Evolutionary conservation across 495 filamentous ascomycete genomes (phyloP).

Genomic region (Hypomontagnella monticulosa): DNA sequence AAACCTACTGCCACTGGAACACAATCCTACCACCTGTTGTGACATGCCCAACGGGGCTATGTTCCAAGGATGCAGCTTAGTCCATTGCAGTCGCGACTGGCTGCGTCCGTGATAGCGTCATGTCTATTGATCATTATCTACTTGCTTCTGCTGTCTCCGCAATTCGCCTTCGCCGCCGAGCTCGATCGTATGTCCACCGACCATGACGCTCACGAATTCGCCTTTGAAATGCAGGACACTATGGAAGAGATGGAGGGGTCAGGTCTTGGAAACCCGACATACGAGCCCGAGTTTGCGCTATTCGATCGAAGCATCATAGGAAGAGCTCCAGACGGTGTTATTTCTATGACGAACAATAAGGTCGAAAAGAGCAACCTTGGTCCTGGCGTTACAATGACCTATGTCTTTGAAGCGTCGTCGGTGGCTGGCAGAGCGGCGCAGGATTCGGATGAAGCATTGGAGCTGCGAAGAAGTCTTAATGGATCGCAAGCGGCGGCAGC

Average conservation of each 20-base stretch:
- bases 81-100: slow-evolving; percentile 74
- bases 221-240: slow-evolving; percentile 42
- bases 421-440: slow-evolving; percentile 34
- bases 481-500: slow-evolving; percentile 20
- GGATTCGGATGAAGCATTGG: slow-evolving; percentile 11
- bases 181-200: slow-evolving; percentile 43
- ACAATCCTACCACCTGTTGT: slow-evolving; percentile 23
- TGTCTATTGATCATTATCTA: slow-evolving; percentile 65
- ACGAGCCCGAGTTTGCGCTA: slow-evolving; percentile 67
- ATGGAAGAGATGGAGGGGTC: slow-evolving; percentile 28
- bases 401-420: slow-evolving; percentile 48
- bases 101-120: slow-evolving; percentile 68
- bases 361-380: slow-evolving; percentile 63
- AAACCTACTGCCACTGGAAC: slow-evolving; percentile 20
- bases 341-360: slow-evolving; percentile 70
- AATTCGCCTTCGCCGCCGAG: slow-evolving; percentile 69
- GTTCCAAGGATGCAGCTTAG: slow-evolving; percentile 66
- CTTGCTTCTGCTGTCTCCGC: slow-evolving; percentile 62
- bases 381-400: slow-evolving; percentile 61
- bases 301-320: slow-evolving; percentile 71
- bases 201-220: slow-evolving; percentile 46
- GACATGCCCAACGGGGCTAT: slow-evolving; percentile 51
- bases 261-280: slow-evolving; percentile 44
- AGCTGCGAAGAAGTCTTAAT: slow-evolving; percentile 37
- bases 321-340: slow-evolving; percentile 59